Evolutionary conservation across 176 grass and related monocot species (phyloP).

Genomic region (Phragmites australis): DNA sequence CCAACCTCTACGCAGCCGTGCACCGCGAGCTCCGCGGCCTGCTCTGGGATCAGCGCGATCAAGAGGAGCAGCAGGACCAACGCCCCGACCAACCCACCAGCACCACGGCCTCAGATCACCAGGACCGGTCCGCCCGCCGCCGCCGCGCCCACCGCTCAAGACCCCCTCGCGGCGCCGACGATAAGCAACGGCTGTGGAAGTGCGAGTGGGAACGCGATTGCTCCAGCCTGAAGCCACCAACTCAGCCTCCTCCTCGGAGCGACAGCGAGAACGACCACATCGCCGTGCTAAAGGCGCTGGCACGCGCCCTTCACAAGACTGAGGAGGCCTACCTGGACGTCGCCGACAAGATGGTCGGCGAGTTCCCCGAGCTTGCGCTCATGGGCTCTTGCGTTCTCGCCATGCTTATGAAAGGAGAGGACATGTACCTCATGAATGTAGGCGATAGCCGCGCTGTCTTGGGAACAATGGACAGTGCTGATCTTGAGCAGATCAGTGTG

Average conservation of each 20-base stretch:
- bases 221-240: conserved; percentile 46
- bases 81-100: conserved; percentile 8
- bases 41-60: conserved; percentile 51
- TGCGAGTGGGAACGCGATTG: conserved; percentile 52
- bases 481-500: conserved; percentile 60
- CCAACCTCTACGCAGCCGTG: conserved; percentile 83
- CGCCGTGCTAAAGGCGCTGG: conserved; percentile 78
- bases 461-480: conserved; percentile 54
- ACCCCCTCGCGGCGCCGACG: conserved; percentile 30
- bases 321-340: conserved; percentile 74
- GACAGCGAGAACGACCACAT: conserved; percentile 53
- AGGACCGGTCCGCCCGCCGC: conserved; percentile 31
- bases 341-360: conserved; percentile 73
- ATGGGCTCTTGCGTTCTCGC: conserved; percentile 94
- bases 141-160: conserved; percentile 21
- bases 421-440: conserved; percentile 96
- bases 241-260: conserved; percentile 2
- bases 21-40: conserved; percentile 76
- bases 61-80: conserved; percentile 1
- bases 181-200: conserved; percentile 38
- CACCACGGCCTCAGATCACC: conserved; percentile 29
- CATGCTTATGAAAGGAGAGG: conserved; percentile 87
- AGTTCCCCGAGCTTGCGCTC: conserved; percentile 83
- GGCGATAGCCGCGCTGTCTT: conserved; percentile 91
- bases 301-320: conserved; percentile 66